Evolutionary conservation across 2,329 filamentous ascomycete species (phyloP), one percentile per base, ranked within the genome.

Genomic region (Ceratocystis albifundus): DNA sequence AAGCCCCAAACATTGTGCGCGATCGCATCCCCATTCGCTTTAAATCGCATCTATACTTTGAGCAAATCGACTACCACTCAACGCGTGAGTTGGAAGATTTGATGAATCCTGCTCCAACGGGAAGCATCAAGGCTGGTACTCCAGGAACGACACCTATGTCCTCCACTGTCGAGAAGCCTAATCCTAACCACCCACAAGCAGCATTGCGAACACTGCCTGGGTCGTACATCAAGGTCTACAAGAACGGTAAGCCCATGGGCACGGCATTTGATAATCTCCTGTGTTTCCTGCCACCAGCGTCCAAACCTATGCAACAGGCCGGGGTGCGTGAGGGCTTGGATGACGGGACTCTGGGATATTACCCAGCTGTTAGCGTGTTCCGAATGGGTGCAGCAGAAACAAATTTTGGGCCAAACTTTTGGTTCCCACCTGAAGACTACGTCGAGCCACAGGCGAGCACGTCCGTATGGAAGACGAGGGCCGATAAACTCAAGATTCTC

Each of bases 1-100:
- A 84, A 68, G 82, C 83, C 0, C 77, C 84, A 17, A 94, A 97
- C 74, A 88, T 97, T 69, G 89, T 99, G 68, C 90, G 95, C 69
- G 95, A 99, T 75, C 89, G 94, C 62, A 90, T 96, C 57, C 92
- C 94, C 0, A 96, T 97, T 70, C 86, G 92, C 8, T 95, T 96
- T 79, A 96, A 96, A 75, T 86, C 88, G 53, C 90, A 95, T 74
- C 88, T 92, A 65, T 96, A 95, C 77, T 96, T 96, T 75, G 93
- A 97, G 76, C 88, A 90, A 73, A 88, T 91, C 70, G 91, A 96
- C 73, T 95, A 95, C 74, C 89, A 93, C 71, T 81, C 89, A 0
- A 88, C 88, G 10, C 95, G 96, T 74, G 88, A 95, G 70, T 84
- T 97, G 50, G 92, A 96, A 71, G 89, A 96, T 71, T 77, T 88